Base-by-base conservation (phyloP, 306 rosid genomes). In the Lithocarpus polystachyus region DNA sequence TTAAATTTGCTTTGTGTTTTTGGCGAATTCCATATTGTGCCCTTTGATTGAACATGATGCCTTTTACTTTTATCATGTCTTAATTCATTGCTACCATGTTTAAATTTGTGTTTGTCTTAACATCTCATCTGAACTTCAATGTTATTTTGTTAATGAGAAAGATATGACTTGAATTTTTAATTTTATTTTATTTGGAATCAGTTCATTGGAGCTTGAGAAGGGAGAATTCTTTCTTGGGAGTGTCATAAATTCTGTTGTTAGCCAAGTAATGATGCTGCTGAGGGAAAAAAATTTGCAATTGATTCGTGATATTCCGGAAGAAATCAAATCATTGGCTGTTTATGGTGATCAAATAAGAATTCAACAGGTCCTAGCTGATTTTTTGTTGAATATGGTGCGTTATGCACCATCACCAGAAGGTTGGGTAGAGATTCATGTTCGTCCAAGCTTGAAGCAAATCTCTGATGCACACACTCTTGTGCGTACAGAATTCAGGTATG, bases 271-370 rank as follows among this genome's bases (percentile, higher is more conserved):
- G 99, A 59, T 88, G 84, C 60, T 89, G 84, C 87, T 96, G 77
- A 89, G 96, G 85, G 98, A 93, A 79, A 91, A 94, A 84, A 92
- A 88, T 80, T 78, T 96, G 81, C 98, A 93, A 82, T 84, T 96
- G 87, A 90, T 96, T 72, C 89, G 99, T 71, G 99, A 96, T 88
- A 93, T 96, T 82, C 99, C 99, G 20, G 97, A 96, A 84, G 98
- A 96, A 88, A 89, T 96, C 84, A 96, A 96, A 82, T 87, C 96
- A 57, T 84, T 96, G 78, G 87, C 96, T 37, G 96, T 91, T 68
- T 93, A 85, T 88, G 99, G 98, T 68, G 98, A 96, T 88, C 99
- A 96, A 78, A 83, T 90, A 79, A 86, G 99, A 83, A 83, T 91
- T 85, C 99, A 96, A 79, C 99, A 96, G 83, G 91, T 93, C 72